phyloP scores from a whole-genome alignment of 768 basidiomycete species.

The Suillus discolor region DNA sequence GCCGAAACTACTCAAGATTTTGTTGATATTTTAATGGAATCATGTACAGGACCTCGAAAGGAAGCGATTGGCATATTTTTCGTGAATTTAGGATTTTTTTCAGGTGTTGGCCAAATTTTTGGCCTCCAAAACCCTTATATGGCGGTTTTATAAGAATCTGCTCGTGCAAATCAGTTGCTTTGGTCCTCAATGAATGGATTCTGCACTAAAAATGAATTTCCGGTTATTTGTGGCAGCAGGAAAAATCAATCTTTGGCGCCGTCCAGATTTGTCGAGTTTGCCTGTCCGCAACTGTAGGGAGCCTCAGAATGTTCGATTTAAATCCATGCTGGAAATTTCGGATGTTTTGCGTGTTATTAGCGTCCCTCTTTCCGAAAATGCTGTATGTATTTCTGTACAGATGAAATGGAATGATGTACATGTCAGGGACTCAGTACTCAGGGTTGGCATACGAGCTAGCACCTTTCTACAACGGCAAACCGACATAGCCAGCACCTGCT shows the following conservation, averaged over 20 bases:
- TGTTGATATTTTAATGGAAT: not conserved
- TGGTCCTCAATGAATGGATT: not conserved
- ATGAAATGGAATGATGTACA: not conserved
- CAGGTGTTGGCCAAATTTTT: not conserved
- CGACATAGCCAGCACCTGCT: slow-evolving; percentile 26
- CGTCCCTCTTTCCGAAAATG: not conserved
- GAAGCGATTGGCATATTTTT: not conserved
- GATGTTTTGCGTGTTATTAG: no score
- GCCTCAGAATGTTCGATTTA: no score
- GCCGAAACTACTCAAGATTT: not conserved
- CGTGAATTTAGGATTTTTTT: not conserved
- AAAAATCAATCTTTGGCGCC: not conserved
- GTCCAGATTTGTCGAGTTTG: not conserved
- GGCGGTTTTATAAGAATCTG: not conserved
- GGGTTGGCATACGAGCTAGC: not conserved
- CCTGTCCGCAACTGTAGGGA: not conserved
- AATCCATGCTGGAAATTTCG: no score
- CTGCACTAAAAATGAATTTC: not conserved
- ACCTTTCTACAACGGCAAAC: slow-evolving; percentile 21
- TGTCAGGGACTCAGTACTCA: no score
- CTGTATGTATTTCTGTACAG: not conserved
- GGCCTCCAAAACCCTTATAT: not conserved
- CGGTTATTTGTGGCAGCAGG: not conserved
- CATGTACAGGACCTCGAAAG: not conserved
- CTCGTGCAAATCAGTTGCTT: not conserved